Evolutionary conservation across 169 alveolate genomes (phyloP), one percentile per base, ranked within the genome.

Genomic region (Eimeria necatrix): DNA sequence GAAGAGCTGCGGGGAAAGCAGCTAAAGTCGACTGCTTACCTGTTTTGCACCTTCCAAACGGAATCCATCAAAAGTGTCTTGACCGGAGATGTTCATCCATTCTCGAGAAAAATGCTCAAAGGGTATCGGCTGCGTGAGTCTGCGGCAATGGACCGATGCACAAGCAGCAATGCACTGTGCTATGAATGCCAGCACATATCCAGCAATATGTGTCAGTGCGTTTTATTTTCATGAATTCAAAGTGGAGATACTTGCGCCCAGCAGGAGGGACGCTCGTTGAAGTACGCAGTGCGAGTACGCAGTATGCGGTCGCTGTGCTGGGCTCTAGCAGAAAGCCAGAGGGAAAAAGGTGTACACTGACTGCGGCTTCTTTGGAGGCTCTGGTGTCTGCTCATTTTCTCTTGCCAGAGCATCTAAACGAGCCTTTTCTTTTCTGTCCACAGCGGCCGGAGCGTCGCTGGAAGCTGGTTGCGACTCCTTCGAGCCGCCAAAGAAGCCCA

Each of bases 61-160:
- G 61, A 96, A 98, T 5, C 99, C 99, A 96, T 98, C 99, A 90
- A 97, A 98, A 86, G 96, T 97, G 94, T 98, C 99, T 96, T 97
- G 98, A 16, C 98, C 97, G 26, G 98, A 96, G 52, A 98, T 96
- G 91, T 95, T 97, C 96, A 97, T 97, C 96, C 96, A 96, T 96
- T 98, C 99, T 59, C 98, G 96, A 53, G 98, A 94, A 84, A 98
- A 95, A 18, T 93, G 92, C 41, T 93, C 97, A 73, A 60, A 93
- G 16, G 89, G 94, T 16, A 93, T 89, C 4, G 96, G 96, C 70
- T 90, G 91, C 26, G 91, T 83, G 70, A 53, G 91, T 64, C 93
- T 61, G 93, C 83, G 41, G 46, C 0, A 73, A 0, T 10, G 46
- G n/a, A 14, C 9, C 32, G n/a, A 14, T 20, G 41, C 26, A 22